A percentile compares a stretch with the other conserved stretches of the same genome.
phyloP scores from a whole-genome alignment of 2,329 filamentous ascomycete species.

The Hymenoscyphus albidus region DNA sequence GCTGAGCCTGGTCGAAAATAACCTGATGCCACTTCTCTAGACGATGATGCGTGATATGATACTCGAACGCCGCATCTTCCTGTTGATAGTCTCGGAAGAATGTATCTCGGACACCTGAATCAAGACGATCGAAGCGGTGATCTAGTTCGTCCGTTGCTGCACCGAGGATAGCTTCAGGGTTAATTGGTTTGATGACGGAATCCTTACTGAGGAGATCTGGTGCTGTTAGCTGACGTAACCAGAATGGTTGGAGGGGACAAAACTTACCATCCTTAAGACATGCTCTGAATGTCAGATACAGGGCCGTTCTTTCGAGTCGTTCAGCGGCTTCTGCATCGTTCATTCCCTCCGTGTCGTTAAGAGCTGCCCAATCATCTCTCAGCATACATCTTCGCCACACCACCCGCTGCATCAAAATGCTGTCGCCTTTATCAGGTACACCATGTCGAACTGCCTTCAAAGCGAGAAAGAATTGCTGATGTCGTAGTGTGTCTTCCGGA shows the following conservation, averaged over 20 bases:
- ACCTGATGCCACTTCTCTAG: constrained; percentile 65
- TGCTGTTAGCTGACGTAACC: constrained; percentile 32
- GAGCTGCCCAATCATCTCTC: constrained; percentile 75
- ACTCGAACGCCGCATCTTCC: constrained; percentile 65
- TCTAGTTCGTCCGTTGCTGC: constrained; percentile 60
- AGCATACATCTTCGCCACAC: constrained; percentile 88
- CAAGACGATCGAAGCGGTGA: constrained; percentile 55
- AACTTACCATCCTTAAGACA: constrained; percentile 63
- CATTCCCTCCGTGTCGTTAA: constrained; percentile 74
- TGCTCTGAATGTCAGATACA: constrained; percentile 63
- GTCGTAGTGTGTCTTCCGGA: constrained; percentile 44
- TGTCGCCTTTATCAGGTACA: constrained; percentile 52
- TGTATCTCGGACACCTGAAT: constrained; percentile 61
- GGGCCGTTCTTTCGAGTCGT: constrained; percentile 59
- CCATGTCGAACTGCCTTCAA: constrained; percentile 43
- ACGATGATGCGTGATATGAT: constrained; percentile 62
- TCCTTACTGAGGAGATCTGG: constrained; percentile 39
- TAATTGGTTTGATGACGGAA: constrained; percentile 44
- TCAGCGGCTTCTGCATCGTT: constrained; percentile 65
- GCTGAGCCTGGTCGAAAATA: constrained; percentile 38
- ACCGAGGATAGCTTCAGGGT: constrained; percentile 52
- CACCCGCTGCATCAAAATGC: constrained; percentile 51
- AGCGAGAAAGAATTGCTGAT: constrained; percentile 62
- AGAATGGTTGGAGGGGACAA: neutral
- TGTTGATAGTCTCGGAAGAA: constrained; percentile 67